phyloP scores from a whole-genome alignment of 2,329 filamentous ascomycete genomes.

The Paecilomyces variotii region DNA sequence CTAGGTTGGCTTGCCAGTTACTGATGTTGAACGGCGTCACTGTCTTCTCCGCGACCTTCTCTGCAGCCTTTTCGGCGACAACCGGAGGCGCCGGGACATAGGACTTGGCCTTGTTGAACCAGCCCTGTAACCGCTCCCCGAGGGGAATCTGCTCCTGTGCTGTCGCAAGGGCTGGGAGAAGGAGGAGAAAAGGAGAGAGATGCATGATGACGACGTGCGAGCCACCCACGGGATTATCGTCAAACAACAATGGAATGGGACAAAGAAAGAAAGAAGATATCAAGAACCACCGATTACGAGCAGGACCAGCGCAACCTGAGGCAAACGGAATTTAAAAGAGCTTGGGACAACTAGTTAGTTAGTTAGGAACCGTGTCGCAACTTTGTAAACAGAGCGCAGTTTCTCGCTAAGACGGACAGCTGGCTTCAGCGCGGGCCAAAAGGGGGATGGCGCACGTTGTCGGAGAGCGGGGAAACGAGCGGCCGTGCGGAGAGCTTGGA shows the following conservation, averaged over 20 bases:
- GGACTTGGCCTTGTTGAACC: constrained; percentile 46
- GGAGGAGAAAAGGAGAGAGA: constrained; percentile 42
- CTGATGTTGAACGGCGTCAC: constrained; percentile 47
- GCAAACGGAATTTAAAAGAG: not conserved
- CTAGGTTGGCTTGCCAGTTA: constrained; percentile 51
- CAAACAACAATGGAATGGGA: not conserved
- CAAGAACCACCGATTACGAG: constrained; percentile 9
- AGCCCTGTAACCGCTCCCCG: constrained; percentile 36
- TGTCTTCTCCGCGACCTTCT: constrained; percentile 41
- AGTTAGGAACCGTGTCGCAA: not conserved
- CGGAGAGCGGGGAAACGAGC: not conserved
- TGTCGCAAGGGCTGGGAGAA: constrained; percentile 43
- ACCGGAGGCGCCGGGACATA: constrained; percentile 41
- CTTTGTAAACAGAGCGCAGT: not conserved
- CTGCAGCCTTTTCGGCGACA: constrained; percentile 35
- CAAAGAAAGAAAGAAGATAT: not conserved
- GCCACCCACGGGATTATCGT: constrained; percentile 1
- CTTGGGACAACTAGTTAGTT: not conserved
- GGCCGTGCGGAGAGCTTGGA: not conserved
- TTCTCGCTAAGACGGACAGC: constrained; percentile 1
- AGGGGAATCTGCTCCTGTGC: constrained; percentile 53
- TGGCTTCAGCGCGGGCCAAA: not conserved
- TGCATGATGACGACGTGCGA: constrained; percentile 38
- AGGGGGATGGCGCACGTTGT: not conserved
- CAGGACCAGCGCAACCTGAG: not conserved